A percentile compares a stretch with the other conserved stretches of the same genome.
Conservation (phyloP, 2,329 filamentous ascomycete species). For the Passalora sequoiae region DNA sequence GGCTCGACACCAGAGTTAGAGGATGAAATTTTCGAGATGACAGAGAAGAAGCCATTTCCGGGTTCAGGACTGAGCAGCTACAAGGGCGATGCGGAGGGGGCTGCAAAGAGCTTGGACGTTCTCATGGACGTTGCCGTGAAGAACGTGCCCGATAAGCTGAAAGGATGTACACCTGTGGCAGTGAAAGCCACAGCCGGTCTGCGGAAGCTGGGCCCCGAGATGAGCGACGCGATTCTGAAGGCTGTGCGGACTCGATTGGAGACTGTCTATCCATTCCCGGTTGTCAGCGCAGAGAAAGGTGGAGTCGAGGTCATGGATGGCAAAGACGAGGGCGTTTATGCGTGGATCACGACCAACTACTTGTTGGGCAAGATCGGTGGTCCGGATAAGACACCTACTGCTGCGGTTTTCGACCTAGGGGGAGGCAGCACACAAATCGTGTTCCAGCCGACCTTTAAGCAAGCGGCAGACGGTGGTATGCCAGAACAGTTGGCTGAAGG, state of each 20-base stretch:
- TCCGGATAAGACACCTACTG: slow-evolving; percentile 82
- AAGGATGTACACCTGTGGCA: slow-evolving; percentile 88
- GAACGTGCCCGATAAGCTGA: slow-evolving; percentile 79
- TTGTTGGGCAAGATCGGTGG: slow-evolving; percentile 95
- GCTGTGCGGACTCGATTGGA: slow-evolving; percentile 81
- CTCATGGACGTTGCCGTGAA: slow-evolving; percentile 82
- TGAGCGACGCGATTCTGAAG: slow-evolving; percentile 76
- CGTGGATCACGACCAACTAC: slow-evolving; percentile 99
- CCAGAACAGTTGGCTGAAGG: slow-evolving; percentile 79
- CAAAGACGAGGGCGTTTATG: slow-evolving; percentile 93
- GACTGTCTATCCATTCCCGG: slow-evolving; percentile 86
- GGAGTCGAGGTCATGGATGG: slow-evolving; percentile 98
- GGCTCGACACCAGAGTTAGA: slow-evolving; percentile 92
- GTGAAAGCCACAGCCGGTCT: slow-evolving; percentile 96
- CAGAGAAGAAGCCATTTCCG: slow-evolving; percentile 74
- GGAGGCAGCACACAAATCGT: slow-evolving; percentile 97
- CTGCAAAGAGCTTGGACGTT: slow-evolving; percentile 81
- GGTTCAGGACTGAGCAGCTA: slow-evolving; percentile 79
- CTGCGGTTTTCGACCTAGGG: slow-evolving; percentile 91
- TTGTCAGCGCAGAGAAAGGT: slow-evolving; percentile 76
- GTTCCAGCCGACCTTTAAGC: slow-evolving; percentile 90
- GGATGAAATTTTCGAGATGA: slow-evolving; percentile 88
- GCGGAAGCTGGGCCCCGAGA: slow-evolving; percentile 74
- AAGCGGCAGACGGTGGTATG: slow-evolving; percentile 67
- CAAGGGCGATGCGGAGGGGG: slow-evolving; percentile 75